A percentile compares a stretch with the other conserved stretches of the same genome.
Conservation (phyloP, 345 rosid genomes). For the Brassica juncea region DNA sequence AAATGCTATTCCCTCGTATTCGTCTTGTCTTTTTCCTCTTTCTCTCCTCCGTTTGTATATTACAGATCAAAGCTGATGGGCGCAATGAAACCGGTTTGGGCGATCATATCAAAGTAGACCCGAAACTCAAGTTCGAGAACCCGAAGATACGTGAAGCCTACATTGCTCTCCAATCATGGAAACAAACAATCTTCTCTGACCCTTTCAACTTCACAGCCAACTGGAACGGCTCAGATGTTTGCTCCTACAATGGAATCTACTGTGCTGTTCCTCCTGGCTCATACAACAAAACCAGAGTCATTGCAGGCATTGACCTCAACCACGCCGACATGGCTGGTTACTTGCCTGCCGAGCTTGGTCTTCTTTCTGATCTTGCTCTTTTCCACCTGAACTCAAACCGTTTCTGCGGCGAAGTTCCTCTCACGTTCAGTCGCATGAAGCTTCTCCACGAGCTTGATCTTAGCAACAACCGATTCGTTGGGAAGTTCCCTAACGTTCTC, state of each 20-base stretch:
- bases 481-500: conserved; percentile 61
- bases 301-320: conserved; percentile 73
- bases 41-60: conserved; percentile 38
- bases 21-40: conserved; percentile 43
- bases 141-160: conserved; percentile 58
- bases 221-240: conserved; percentile 64
- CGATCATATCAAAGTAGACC: conserved; percentile 38
- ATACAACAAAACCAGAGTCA: conserved; percentile 43
- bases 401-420: conserved; percentile 69
- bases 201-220: conserved; percentile 71
- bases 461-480: conserved; percentile 74
- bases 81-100: conserved; percentile 24
- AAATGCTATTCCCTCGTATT: conserved; percentile 39
- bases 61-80: conserved; percentile 43
- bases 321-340: conserved; percentile 78
- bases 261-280: conserved; percentile 49
- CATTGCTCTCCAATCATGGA: conserved; percentile 77
- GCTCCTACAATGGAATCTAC: conserved; percentile 63
- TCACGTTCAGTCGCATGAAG: conserved; percentile 53
- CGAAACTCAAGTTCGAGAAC: conserved; percentile 54
- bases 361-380: conserved; percentile 62
- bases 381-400: conserved; percentile 75
- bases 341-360: conserved; percentile 64
- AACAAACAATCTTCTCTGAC: conserved; percentile 60
- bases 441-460: conserved; percentile 69